These are phyloP conservation scores for Austroboletus novae-zelandiae DNA, from an alignment of 1,284 basidiomycete species.

Conservation along the genomic window DNA sequence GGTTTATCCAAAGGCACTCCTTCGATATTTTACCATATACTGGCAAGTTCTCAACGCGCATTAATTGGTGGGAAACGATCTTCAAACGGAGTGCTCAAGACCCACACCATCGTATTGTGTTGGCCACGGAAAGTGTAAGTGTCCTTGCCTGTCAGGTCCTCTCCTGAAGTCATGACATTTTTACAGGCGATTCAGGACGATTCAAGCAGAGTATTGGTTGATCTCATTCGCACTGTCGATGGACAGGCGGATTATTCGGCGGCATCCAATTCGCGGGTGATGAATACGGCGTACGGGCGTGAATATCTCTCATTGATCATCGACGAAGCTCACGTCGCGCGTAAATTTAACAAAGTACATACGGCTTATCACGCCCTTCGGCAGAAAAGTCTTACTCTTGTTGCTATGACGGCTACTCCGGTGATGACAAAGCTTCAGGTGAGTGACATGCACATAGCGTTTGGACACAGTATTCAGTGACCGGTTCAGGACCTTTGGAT, in stretches of 20 bases:
- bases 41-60: background rate
- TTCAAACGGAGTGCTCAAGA: background rate
- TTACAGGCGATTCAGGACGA: background rate
- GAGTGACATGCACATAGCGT: background rate
- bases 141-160: background rate
- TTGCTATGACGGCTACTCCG: conserved; percentile 5
- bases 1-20: background rate
- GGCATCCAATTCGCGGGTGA: background rate
- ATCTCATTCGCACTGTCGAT: background rate
- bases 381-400: background rate
- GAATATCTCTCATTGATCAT: background rate
- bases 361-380: background rate
- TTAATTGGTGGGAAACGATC: background rate
- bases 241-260: background rate
- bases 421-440: conserved; percentile 8
- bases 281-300: background rate
- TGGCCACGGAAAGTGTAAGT: background rate
- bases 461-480: background rate
- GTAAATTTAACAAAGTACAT: conserved; percentile 5
- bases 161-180: background rate
- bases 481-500: conserved; percentile 7
- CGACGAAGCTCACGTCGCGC: conserved; percentile 4
- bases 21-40: conserved; percentile 5
- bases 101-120: background rate
- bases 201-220: background rate